Evolutionary conservation across 2,329 filamentous ascomycete genomes (phyloP), one percentile per base, ranked within the genome.

Genomic region (Nigrograna mackinnonii): DNA sequence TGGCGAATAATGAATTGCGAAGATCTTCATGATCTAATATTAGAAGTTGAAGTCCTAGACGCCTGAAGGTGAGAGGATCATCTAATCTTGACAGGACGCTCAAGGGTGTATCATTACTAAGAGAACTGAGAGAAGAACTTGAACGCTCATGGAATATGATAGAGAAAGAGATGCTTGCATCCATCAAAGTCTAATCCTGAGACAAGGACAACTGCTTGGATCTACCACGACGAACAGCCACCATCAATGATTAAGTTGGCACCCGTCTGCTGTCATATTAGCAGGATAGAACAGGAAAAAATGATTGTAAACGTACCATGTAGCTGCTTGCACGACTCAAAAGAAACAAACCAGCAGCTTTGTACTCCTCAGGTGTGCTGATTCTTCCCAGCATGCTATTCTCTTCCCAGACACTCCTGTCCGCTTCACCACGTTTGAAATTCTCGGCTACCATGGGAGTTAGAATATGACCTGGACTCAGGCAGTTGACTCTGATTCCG

Each of bases 391-490:
- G 75, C 89, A 95, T 94, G 67, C 91, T 95, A 68, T 91, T 84
- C 55, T 79, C 82, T 28, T 87, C 82, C 90, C 90, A 95, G 48
- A 83, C 78, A 18, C 60, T 55, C 24, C 58, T 62, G 0, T 87
- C 86, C 46, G 83, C 86, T 52, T 86, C 79, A 48, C 84, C 79
- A 47, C 84, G 78, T 49, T 83, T 77, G 58, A 95, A 92, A 28
- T 95, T 80, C 45, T 81, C 79, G 62, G 87, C 79, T 1, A 92
- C 87, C 90, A 95, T 95, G 7, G 86, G 83, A 2, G 87, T 91
- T 20, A 86, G 76, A 58, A 90, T 89, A 62, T 90, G 89, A 18
- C 88, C 88, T 0, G 88, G 87, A 19, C 85, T 89, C 41, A 92
- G 78, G 4, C 85, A 87, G 70, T 92, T 92, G 41, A 91, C 85